Evolutionary conservation across 208 protist genomes (phyloP), one percentile per base, ranked within the genome.

Genomic region (Trypanosoma mega): DNA sequence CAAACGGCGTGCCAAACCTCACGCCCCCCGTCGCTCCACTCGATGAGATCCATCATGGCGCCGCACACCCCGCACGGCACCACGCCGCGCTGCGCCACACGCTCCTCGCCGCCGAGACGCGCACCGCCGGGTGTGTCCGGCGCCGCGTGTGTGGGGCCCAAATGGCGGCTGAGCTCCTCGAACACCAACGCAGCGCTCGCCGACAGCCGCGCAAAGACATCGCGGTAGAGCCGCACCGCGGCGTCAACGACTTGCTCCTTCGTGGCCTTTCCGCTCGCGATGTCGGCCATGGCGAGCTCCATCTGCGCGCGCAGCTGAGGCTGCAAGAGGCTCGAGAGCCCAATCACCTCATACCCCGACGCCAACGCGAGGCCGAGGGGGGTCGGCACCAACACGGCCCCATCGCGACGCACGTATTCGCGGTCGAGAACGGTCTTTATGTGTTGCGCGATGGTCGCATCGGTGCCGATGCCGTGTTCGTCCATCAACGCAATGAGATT

Each of bases 361-460:
- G 98, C 93, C 7, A 99, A 82, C 2, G 96, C 97, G 26, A 98
- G 70, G n/a, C 98, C 98, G 0, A 99, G 80, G 9, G 59, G 51
- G 5, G 97, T 99, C 11, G 98, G 97, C 21, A 86, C 55, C 45
- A 99, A 92, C 21, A 29, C 21, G 65, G 39, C 68, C 41, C 66
- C 67, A 43, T 94, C 82, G 29, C 93, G 93, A 39, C 66, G 76
- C 39, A 93, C 93, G 63, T 98, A 98, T 41, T 85, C 79, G 29
- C 97, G 73, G 1, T 98, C 80, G 36, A 97, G 60, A 11, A 99
- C 92, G 0, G 82, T 99, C 70, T 98, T 82, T 61, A 99, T 99
- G 81, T 99, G 99, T 74, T 98, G 79, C 4, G 98, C 97, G 48
- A 99, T 99, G 2, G 99, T 99, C 5, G 99, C 99, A 83, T 99